Conservation (phyloP, 2,329 filamentous ascomycete species). For the Alternaria consortialis region DNA sequence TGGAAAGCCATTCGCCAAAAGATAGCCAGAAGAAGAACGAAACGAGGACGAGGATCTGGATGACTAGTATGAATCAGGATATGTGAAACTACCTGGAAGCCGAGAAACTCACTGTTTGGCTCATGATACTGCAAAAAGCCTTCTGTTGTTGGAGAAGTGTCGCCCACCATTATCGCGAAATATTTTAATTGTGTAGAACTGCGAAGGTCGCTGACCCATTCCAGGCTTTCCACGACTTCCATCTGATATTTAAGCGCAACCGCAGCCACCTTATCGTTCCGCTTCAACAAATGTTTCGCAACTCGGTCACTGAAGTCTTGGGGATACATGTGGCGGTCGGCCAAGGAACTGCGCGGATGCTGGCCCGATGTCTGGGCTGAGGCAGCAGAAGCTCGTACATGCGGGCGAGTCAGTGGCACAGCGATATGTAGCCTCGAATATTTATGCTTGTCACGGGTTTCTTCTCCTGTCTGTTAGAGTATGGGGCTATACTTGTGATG, state of each 20-base stretch:
- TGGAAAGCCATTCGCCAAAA: conserved; percentile 19
- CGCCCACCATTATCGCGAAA: not conserved
- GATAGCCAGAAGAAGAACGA: conserved; percentile 23
- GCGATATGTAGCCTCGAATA: not conserved
- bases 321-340: not conserved
- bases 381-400: not conserved
- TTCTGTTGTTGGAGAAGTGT: not conserved
- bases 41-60: conserved; percentile 17
- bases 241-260: not conserved
- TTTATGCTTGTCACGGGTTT: not conserved
- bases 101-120: not conserved
- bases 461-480: not conserved
- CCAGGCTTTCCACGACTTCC: not conserved
- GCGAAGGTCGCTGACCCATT: not conserved
- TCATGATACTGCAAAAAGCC: not conserved
- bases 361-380: not conserved
- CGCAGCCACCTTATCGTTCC: not conserved
- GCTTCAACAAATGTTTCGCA: conserved; percentile 5
- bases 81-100: not conserved
- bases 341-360: not conserved
- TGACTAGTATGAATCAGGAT: not conserved
- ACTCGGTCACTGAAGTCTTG: not conserved
- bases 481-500: not conserved
- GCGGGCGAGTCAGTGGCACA: not conserved
- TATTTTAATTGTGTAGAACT: not conserved